Conservation (phyloP, 2,329 filamentous ascomycete species). For the Pleomassaria siparia region DNA sequence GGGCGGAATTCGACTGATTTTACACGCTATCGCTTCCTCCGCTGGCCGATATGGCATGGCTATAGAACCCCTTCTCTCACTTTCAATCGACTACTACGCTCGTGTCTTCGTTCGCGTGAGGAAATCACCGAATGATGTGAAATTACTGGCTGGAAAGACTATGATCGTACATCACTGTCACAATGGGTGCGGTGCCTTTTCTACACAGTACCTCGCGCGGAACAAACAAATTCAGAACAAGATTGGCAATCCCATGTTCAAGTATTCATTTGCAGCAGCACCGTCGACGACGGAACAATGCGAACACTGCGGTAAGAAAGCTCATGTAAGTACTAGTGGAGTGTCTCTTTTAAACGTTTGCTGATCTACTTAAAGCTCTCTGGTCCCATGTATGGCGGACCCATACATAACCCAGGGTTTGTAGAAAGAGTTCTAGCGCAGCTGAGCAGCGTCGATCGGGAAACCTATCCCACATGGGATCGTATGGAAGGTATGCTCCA, state of each 20-base stretch:
- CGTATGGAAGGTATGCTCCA: conserved; percentile 90
- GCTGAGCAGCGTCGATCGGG: conserved; percentile 65
- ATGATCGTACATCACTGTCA: conserved; percentile 95
- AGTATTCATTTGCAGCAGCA: conserved; percentile 73
- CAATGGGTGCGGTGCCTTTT: conserved; percentile 86
- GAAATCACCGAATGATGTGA: conserved; percentile 81
- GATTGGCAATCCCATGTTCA: conserved; percentile 69
- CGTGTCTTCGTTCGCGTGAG: conserved; percentile 83
- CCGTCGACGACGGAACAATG: conserved; percentile 69
- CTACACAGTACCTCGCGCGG: conserved; percentile 74
- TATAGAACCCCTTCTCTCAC: conserved; percentile 86
- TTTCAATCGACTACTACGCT: conserved; percentile 95
- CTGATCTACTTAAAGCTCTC: conserved; percentile 53
- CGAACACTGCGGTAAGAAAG: conserved; percentile 81
- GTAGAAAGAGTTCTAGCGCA: conserved; percentile 75
- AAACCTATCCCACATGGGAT: conserved; percentile 75
- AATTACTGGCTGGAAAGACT: conserved; percentile 85
- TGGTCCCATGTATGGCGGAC: conserved; percentile 94
- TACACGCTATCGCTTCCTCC: conserved; percentile 77
- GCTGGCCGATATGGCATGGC: conserved; percentile 83
- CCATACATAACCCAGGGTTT: conserved; percentile 81
- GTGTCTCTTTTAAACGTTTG: not conserved
- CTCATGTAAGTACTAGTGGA: conserved; percentile 56
- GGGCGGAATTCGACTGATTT: conserved; percentile 80
- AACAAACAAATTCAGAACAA: conserved; percentile 69